Evolutionary conservation across 2,329 filamentous ascomycete genomes (phyloP), one percentile per base, ranked within the genome.

Genomic region (Pseudogymnoascus sp.): DNA sequence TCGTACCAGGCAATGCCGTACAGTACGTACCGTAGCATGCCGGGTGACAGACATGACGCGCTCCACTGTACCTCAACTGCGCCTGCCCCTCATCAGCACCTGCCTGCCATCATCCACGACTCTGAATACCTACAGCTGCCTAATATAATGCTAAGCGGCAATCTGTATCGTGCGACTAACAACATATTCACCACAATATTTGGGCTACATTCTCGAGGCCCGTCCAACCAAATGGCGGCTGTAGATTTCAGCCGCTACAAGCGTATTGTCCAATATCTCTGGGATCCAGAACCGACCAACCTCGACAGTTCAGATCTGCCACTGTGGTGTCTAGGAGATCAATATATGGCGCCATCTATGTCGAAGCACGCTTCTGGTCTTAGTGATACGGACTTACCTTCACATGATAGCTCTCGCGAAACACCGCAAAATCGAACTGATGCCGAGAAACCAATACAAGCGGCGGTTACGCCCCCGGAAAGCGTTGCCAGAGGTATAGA

Each of bases 211-310:
- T n/a, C 50, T 35, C 28, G 17, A 57, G 17, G 50, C 50, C 50
- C 28, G n/a, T 57, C 26, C 28, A 57, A 33, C 50, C 50, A 38
- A 8, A 74, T 88, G 85, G 82, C 82, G 71, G 86, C 83, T 64
- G 84, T 89, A 63, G 90, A 96, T 71, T 79, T 96, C 65, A 85
- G 89, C 69, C 88, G 89, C 69, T 86, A 87, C 73, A 90, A 91
- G 76, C 89, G 89, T 67, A 86, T 97, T 70, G 87, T 97, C 65
- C 90, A 93, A 77, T 91, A 90, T 78, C 88, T 97, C 72, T 96
- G 92, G 88, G 93, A 97, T 70, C 91, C 92, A 0, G 87, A 93
- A 67, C 93, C 92, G 5, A 85, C 83, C 67, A 96, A 97, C 77
- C 87, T 96, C 73, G 80, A 86, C 64, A 74, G 78, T 64, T 81